A percentile compares a stretch with the other conserved stretches of the same genome.
These are phyloP conservation scores for Colletotrichum tamarilloi DNA, from an alignment of 2,329 filamentous ascomycete species.

Conservation along the genomic window DNA sequence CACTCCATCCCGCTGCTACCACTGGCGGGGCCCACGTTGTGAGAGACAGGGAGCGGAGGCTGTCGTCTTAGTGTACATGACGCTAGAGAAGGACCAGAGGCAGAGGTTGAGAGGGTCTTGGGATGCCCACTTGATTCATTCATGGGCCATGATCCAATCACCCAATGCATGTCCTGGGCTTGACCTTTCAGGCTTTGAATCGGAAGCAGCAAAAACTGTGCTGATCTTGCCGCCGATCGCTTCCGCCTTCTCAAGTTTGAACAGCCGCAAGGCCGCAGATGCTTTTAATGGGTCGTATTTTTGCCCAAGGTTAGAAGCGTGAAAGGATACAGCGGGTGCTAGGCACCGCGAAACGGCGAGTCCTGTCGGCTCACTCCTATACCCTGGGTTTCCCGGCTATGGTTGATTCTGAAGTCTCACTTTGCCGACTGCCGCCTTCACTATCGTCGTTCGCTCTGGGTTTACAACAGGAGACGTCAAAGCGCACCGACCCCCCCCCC, in stretches of 20 bases:
- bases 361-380: neutral
- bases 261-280: neutral
- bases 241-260: neutral
- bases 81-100: neutral
- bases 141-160: neutral
- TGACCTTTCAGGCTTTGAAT: neutral
- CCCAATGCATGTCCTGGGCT: neutral
- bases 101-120: neutral
- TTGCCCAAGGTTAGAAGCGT: neutral
- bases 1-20: neutral
- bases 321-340: neutral
- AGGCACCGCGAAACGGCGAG: neutral
- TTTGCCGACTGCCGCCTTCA: neutral
- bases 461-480: neutral
- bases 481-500: neutral
- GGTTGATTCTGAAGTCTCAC: neutral
- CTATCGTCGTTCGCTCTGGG: neutral
- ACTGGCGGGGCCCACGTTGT: neutral
- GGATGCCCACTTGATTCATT: neutral
- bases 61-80: neutral
- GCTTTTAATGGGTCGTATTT: neutral
- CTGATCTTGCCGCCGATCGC: slow-evolving; percentile 21
- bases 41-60: neutral
- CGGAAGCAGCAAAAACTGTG: neutral
- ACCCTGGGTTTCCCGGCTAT: neutral